These are phyloP conservation scores for Geosmithia morbida DNA, from an alignment of 2,329 filamentous ascomycete species.

Conservation along the genomic window DNA sequence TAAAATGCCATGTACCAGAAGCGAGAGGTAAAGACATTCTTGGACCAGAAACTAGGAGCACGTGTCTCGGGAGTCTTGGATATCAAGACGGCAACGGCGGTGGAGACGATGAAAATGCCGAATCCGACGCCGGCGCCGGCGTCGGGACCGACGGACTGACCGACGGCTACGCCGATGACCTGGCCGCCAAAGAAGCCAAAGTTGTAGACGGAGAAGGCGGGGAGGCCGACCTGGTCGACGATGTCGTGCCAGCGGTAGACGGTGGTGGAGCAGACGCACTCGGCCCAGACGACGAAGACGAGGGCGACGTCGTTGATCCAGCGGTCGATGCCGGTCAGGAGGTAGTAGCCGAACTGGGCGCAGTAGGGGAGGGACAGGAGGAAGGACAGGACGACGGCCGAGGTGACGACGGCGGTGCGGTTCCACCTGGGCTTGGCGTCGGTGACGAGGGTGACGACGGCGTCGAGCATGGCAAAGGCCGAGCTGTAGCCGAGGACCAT, in stretches of 20 bases:
- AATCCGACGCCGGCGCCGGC: constrained; percentile 29
- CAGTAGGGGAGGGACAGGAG: constrained; percentile 36
- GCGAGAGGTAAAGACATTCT: constrained; percentile 17
- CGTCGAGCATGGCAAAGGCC: constrained; percentile 37
- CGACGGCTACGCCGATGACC: constrained; percentile 27
- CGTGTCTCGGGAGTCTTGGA: constrained; percentile 18
- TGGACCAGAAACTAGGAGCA: constrained; percentile 25
- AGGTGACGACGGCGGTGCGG: constrained; percentile 29
- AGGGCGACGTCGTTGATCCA: constrained; percentile 37
- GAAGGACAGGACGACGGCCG: constrained; percentile 26
- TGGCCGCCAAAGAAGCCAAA: constrained; percentile 32
- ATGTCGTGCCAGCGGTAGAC: constrained; percentile 33
- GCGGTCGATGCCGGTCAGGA: constrained; percentile 34
- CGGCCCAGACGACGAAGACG: constrained; percentile 33
- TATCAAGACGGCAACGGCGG: constrained; percentile 15
- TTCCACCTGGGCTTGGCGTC: constrained; percentile 26
- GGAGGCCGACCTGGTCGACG: constrained; percentile 21
- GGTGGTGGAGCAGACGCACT: constrained; percentile 33
- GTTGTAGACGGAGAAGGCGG: constrained; percentile 19
- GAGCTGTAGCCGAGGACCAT: constrained; percentile 38
- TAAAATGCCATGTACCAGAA: constrained; percentile 38
- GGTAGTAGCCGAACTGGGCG: constrained; percentile 37
- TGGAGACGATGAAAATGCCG: constrained; percentile 25
- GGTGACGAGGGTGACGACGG: constrained; percentile 31
- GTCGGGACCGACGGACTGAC: constrained; percentile 20